Evolutionary conservation across 768 basidiomycete genomes (phyloP).

Genomic region (Rhodotorula paludigena): DNA sequence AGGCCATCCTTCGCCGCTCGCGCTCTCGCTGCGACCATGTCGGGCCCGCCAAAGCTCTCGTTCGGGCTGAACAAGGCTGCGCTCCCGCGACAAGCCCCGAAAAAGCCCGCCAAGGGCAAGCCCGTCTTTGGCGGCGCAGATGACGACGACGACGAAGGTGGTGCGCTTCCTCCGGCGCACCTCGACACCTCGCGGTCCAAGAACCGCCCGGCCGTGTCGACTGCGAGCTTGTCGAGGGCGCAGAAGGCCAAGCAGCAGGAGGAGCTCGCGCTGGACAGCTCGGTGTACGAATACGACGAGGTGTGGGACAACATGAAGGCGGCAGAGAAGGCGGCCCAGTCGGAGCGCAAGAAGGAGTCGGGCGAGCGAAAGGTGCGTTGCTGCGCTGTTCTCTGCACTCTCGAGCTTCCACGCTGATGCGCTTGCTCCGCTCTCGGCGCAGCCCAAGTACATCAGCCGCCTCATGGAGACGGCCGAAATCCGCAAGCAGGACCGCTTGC

Average conservation of each 20-base stretch:
- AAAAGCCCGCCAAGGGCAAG: conserved; percentile 50
- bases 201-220: conserved; percentile 12
- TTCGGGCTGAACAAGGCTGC: conserved; percentile 60
- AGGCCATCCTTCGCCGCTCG: neutral
- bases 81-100: conserved; percentile 44
- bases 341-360: conserved; percentile 67
- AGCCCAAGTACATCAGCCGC: conserved; percentile 90
- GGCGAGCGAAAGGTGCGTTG: conserved; percentile 70
- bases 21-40: conserved; percentile 7
- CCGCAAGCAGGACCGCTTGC: conserved; percentile 75
- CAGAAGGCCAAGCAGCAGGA: conserved; percentile 60
- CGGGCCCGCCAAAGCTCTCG: conserved; percentile 61
- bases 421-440: neutral
- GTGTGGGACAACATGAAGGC: conserved; percentile 94
- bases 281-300: conserved; percentile 91
- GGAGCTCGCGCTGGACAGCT: conserved; percentile 71
- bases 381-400: neutral
- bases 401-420: neutral
- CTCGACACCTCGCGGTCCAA: neutral
- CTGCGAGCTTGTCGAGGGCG: conserved; percentile 28
- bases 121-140: conserved; percentile 52
- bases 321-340: conserved; percentile 68
- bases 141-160: conserved; percentile 23
- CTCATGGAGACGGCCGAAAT: conserved; percentile 78
- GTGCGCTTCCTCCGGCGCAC: neutral